Evolutionary conservation across 352 stramenopile species (phyloP).

Genomic region (Aphanomyces cochlioides): DNA sequence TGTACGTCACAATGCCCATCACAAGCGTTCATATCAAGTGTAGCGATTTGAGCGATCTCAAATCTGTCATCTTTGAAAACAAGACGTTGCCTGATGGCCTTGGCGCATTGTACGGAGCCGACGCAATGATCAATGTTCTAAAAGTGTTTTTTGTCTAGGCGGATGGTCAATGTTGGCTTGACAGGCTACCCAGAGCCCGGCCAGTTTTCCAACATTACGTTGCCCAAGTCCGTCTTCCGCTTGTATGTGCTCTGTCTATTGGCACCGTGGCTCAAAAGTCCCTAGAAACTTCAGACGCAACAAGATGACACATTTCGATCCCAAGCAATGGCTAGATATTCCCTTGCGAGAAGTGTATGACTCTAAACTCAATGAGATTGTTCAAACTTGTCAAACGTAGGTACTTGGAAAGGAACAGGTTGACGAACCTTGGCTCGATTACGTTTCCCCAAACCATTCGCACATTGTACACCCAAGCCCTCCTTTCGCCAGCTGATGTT

Average conservation of each 20-base stretch:
- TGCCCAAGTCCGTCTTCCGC: neutral
- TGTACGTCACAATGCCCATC: neutral
- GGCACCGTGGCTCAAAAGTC: neutral
- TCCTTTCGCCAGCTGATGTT: no score
- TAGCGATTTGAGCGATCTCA: constrained; percentile 7
- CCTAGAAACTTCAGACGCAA: neutral
- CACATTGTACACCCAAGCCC: no score
- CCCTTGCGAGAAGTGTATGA: neutral
- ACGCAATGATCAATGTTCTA: neutral
- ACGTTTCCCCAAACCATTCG: neutral
- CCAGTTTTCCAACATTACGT: constrained; percentile 2
- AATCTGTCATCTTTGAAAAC: constrained; percentile 4
- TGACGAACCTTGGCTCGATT: neutral
- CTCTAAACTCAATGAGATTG: neutral
- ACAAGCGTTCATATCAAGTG: neutral
- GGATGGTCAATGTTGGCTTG: neutral
- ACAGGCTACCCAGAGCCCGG: constrained; percentile 7
- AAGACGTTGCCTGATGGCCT: neutral
- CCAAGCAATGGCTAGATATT: neutral
- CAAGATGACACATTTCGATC: constrained; percentile 10
- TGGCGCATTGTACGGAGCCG: neutral
- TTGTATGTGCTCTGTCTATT: neutral
- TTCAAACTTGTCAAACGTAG: neutral
- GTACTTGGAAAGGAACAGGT: neutral
- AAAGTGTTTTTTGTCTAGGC: neutral